Evolutionary conservation across 2,329 filamentous ascomycete genomes (phyloP).

Genomic region (Fusarium graminum): DNA sequence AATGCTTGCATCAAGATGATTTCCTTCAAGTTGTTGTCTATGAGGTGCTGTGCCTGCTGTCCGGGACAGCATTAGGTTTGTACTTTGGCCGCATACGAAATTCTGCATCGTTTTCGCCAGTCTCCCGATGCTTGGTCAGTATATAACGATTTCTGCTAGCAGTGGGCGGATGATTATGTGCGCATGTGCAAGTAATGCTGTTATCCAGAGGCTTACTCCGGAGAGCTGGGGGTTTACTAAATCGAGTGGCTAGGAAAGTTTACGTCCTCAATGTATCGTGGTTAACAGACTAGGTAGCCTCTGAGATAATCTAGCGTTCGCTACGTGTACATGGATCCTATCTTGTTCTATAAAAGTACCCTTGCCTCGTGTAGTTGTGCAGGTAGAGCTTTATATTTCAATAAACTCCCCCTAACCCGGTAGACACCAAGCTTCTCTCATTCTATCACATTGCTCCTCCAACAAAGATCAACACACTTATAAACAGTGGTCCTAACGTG

Average conservation of each 20-base stretch:
- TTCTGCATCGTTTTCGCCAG: neutral
- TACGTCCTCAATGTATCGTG: neutral
- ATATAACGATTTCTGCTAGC: neutral
- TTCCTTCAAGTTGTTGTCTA: conserved; percentile 32
- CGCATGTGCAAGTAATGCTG: neutral
- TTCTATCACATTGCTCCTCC: too few species aligned
- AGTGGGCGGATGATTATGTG: neutral
- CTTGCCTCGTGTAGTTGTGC: too few species aligned
- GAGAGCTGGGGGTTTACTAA: neutral
- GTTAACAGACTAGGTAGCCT: neutral
- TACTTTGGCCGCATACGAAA: neutral
- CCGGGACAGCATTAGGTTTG: neutral
- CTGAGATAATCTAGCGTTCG: too few species aligned
- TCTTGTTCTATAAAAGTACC: too few species aligned
- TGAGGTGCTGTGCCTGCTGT: neutral
- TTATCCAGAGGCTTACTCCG: neutral
- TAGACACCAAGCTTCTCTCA: too few species aligned
- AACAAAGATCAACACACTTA: too few species aligned
- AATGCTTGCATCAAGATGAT: conserved; percentile 46
- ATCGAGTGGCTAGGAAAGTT: neutral
- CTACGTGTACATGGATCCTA: too few species aligned
- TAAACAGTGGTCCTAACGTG: too few species aligned
- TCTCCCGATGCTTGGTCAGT: neutral
- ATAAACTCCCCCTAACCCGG: too few species aligned
- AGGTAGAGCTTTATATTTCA: too few species aligned